Base-by-base conservation (phyloP, 495 filamentous ascomycete species). In the Rusavskia elegans region DNA sequence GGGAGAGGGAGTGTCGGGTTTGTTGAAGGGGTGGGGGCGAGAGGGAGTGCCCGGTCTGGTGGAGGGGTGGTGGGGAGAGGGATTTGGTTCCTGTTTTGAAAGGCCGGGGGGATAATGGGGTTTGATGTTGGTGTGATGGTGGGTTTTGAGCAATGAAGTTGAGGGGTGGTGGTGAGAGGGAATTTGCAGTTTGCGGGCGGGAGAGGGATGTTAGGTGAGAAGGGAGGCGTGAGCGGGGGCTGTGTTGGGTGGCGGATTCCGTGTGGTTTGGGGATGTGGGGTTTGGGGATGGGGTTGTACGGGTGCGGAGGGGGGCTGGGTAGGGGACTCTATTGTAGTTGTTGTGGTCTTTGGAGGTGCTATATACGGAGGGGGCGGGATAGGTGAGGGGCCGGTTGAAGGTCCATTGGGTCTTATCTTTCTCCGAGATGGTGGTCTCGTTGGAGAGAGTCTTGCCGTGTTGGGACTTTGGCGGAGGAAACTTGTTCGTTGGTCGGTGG, bases 281-380 rank as follows among this genome's bases (percentile, higher is more conserved):
- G n/a, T 46, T 42, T 2, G 39, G 36, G 30, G 45, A 50, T 37
- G 46, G 46, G 3, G 55, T 51, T 16, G 21, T 54, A 11, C 48
- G 55, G 13, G 54, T 45, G n/a, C 57, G 57, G 16, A 57, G 51
- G 42, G 54, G 54, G 23, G 41, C 49, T 5, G 55, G 58, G 35
- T 57, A 30, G 36, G 52, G 32, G 13, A 55, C 32, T 49, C 50
- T 53, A 16, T 21, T 52, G 32, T 17, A 52, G 55, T 23, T 53
- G 51, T 20, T 48, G 14, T 35, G 32, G 32, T 35, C 32, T 35
- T 35, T 35, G 32, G 32, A 35, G 32, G 32, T 35, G 32, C 32
- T 35, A 14, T 35, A 35, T 8, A 13, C 41, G 55, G 44, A 25
- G 0, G 19, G 44, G 23, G 19, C 14, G 23, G 44, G 44, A 29